Conservation (phyloP, 371 early-diverging fungal species). For the Capillidium heterosporum region DNA sequence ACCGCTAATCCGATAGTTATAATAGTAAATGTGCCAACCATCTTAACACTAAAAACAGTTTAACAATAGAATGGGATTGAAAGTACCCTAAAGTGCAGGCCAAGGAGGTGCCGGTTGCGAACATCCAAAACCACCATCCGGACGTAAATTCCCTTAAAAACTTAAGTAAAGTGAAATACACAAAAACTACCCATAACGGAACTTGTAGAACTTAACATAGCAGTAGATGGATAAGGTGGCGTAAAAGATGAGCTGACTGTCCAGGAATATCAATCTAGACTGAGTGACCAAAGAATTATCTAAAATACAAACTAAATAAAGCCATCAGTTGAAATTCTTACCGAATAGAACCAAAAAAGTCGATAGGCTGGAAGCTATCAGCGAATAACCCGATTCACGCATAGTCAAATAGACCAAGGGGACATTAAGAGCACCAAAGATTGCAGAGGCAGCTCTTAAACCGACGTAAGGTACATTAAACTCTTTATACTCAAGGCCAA, state of each 20-base stretch:
- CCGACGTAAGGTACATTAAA: slow-evolving; percentile 82
- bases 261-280: slow-evolving; percentile 80
- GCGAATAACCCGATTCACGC: slow-evolving; percentile 68
- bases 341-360: slow-evolving; percentile 69
- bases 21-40: slow-evolving; percentile 86
- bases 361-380: slow-evolving; percentile 53
- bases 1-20: slow-evolving; percentile 67
- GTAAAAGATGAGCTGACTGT: slow-evolving; percentile 81
- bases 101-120: slow-evolving; percentile 43
- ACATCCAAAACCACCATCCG: slow-evolving; percentile 64
- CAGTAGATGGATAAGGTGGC: slow-evolving; percentile 59
- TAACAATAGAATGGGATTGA: neutral
- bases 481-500: slow-evolving; percentile 73
- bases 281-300: slow-evolving; percentile 85
- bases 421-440: slow-evolving; percentile 56
- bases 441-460: slow-evolving; percentile 61
- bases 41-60: slow-evolving; percentile 50
- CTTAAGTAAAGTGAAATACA: neutral
- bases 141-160: slow-evolving; percentile 25
- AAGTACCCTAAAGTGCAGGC: slow-evolving; percentile 42
- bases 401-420: slow-evolving; percentile 69
- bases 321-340: slow-evolving; percentile 10
- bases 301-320: slow-evolving; percentile 9
- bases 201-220: slow-evolving; percentile 74
- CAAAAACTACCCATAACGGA: slow-evolving; percentile 32